Percentiles rank a stretch among this genome's conserved stretches.
Conservation (phyloP, 306 rosid genomes). For the Ziziphus jujuba region DNA sequence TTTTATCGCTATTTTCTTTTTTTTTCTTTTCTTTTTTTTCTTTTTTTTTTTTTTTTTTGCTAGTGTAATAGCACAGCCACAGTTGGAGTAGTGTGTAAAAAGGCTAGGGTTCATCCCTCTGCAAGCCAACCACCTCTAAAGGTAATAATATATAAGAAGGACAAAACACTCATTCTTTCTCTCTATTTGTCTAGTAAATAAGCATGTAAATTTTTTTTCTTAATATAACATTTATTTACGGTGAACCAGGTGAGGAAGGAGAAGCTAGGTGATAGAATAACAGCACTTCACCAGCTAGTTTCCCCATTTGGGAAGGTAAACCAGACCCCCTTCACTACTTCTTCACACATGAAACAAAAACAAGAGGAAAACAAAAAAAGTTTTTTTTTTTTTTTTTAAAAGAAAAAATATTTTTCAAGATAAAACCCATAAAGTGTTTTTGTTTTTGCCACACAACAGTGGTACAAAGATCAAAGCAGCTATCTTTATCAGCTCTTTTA, state of each 20-base stretch:
- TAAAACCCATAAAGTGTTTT: not conserved
- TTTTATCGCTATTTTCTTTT: not conserved
- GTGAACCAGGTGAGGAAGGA: slow-evolving; percentile 75
- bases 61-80: slow-evolving; percentile 53
- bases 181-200: not conserved
- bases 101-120: slow-evolving; percentile 71
- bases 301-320: slow-evolving; percentile 90
- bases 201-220: no score
- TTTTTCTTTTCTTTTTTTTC: slow-evolving; percentile 3
- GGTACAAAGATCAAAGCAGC: not conserved
- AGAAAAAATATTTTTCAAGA: no score
- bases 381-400: no score
- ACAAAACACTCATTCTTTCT: not conserved
- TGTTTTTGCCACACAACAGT: not conserved
- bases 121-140: slow-evolving; percentile 73
- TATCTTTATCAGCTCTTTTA: not conserved
- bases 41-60: slow-evolving; percentile 3
- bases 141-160: slow-evolving; percentile 33
- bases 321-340: not conserved
- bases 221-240: not conserved
- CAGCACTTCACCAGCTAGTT: slow-evolving; percentile 83
- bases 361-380: no score
- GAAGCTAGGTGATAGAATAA: slow-evolving; percentile 88
- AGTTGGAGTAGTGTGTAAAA: slow-evolving; percentile 55
- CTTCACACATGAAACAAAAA: not conserved